Percentiles rank a stretch among this genome's conserved stretches.
These are phyloP conservation scores for Babesia gibsoni DNA, from an alignment of 169 alveolate species.

Conservation along the genomic window DNA sequence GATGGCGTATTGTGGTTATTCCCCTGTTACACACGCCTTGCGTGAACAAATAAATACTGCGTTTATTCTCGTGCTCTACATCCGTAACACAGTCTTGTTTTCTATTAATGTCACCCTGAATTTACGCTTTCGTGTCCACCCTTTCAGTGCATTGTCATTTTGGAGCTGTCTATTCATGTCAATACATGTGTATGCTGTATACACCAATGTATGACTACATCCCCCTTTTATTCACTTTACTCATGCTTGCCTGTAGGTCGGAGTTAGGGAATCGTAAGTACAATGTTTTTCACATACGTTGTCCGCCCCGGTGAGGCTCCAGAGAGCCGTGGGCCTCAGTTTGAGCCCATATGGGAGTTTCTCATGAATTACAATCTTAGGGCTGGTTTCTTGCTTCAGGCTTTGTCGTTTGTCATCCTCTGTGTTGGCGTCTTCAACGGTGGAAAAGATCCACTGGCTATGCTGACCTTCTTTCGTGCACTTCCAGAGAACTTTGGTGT, in stretches of 20 bases:
- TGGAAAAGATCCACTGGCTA: conserved; percentile 78
- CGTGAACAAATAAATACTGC: too few species aligned
- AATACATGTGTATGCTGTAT: not conserved
- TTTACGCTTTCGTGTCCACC: not conserved
- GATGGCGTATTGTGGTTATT: not conserved
- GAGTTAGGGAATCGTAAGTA: conserved; percentile 14
- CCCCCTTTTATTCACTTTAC: not conserved
- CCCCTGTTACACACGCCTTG: too few species aligned
- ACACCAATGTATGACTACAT: not conserved
- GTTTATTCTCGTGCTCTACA: too few species aligned
- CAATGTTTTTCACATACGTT: conserved; percentile 89
- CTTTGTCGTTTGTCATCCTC: conserved; percentile 66
- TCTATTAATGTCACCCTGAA: too few species aligned
- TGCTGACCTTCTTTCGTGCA: conserved; percentile 80
- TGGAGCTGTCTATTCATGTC: too few species aligned
- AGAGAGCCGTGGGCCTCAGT: conserved; percentile 91
- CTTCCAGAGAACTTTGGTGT: conserved; percentile 78
- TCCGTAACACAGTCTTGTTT: too few species aligned
- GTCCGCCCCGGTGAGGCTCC: conserved; percentile 94
- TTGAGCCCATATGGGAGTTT: conserved; percentile 86
- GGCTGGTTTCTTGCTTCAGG: conserved; percentile 79
- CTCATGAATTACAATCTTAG: conserved; percentile 83
- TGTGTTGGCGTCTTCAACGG: conserved; percentile 72
- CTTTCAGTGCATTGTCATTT: not conserved
- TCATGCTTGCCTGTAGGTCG: not conserved